Base-by-base conservation (phyloP, 345 rosid genomes). In the Salix dunnii region DNA sequence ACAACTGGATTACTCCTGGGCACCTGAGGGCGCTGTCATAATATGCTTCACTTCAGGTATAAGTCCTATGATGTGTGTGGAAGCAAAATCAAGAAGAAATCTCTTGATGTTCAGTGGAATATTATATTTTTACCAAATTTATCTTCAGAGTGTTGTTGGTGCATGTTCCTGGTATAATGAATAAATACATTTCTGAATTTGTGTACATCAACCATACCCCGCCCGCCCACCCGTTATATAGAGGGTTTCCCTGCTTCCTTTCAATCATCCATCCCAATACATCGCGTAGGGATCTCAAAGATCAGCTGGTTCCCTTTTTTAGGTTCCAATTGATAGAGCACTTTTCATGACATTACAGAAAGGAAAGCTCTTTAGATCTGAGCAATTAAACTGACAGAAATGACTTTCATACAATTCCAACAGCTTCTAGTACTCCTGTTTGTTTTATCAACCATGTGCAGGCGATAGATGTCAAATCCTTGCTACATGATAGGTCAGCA, bases 1-100 rank as follows among this genome's bases (percentile, higher is more conserved):
- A 28, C 67, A 80, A 31, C 10, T 77, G 31, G 75, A 80, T 66
- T 88, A 84, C 48, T 48, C 82, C 10, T 93, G 90, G 94, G 93
- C 96, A 65, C 88, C 91, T n/a, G 84, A 89, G 75, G 91, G 88
- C 27, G 92, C 93, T 70, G 91, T 83, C 7, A 25, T 95, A 67
- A 88, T 93, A 77, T 95, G 97, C 85, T 95, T 95, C 81, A 95
- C 94, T 77, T 91, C 94, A 35, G 97, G 99, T 89, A 87, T 3
- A 68, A 7, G 38, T 23, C 46, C 10, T 40, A 40, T 11, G 46
- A 40, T 40, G 13, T 40, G 46, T 11, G 46, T 40, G 46, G 46
- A 40, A 40, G 46, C 46, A 40, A 40, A 40, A 10, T 40, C 46
- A 40, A 40, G 46, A 40, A 40, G 46, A 40, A 11, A 40, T 40